A percentile compares a stretch with the other conserved stretches of the same genome.
These are phyloP conservation scores for Globisporangium paddicum DNA, from an alignment of 352 stramenopile species.

Conservation along the genomic window DNA sequence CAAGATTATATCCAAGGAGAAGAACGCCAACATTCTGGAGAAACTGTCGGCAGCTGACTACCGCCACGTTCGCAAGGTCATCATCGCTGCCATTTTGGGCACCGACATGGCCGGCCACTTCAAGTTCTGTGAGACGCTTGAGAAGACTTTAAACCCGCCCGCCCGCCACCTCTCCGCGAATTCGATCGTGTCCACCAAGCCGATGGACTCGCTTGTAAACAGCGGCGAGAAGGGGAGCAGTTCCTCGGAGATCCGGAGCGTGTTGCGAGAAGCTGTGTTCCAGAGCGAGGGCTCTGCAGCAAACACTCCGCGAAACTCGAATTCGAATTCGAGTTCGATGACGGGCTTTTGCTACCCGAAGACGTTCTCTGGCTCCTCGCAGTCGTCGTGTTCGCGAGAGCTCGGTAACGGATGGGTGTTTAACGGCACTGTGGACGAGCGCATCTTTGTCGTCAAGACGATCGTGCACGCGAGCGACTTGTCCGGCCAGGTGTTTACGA, in stretches of 20 bases:
- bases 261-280: slow-evolving; percentile 63
- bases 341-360: slow-evolving; percentile 9
- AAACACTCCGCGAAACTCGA: slow-evolving; percentile 25
- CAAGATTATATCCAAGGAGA: slow-evolving; percentile 76
- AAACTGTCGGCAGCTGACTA: slow-evolving; percentile 68
- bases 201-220: slow-evolving; percentile 1
- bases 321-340: neutral
- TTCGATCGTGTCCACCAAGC: slow-evolving; percentile 22
- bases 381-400: slow-evolving; percentile 20
- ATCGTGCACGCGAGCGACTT: slow-evolving; percentile 87
- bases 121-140: slow-evolving; percentile 75
- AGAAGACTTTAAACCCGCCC: slow-evolving; percentile 60
- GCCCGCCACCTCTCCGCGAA: slow-evolving; percentile 46
- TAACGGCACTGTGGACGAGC: slow-evolving; percentile 67
- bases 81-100: slow-evolving; percentile 83
- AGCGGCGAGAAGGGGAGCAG: slow-evolving; percentile 2
- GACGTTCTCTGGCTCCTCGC: slow-evolving; percentile 6
- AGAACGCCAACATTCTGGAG: slow-evolving; percentile 83
- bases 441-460: slow-evolving; percentile 80
- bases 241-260: slow-evolving; percentile 28
- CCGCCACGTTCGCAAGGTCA: slow-evolving; percentile 82
- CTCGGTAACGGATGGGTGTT: slow-evolving; percentile 48
- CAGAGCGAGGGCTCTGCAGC: slow-evolving; percentile 31
- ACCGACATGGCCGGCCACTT: slow-evolving; percentile 92
- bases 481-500: slow-evolving; percentile 81